Evolutionary conservation across 331 rosid genomes (phyloP), one percentile per base, ranked within the genome.

Genomic region (Pyrus hybrid): DNA sequence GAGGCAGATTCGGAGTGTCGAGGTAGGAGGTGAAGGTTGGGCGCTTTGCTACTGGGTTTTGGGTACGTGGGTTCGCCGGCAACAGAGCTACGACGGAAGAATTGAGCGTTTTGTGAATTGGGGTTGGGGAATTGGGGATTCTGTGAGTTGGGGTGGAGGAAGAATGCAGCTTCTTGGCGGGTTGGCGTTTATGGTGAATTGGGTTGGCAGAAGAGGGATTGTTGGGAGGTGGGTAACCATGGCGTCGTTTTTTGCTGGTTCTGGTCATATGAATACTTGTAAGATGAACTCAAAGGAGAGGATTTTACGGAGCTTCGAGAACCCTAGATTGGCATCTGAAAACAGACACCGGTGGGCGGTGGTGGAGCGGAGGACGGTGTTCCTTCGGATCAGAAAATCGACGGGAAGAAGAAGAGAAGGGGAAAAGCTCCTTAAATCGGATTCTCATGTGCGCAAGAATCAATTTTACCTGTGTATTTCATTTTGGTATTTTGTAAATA

Each of bases 11-110:
- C 0, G 79, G 88, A 79, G 37, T 49, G 28, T 85, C 86, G 4
- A 85, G 83, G 71, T 83, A 83, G 5, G 88, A 83, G 64, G 75
- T 29, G 28, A 85, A 85, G 49, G 77, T 25, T 7, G 79, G 81
- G 28, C 28, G 65, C 3, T 57, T 75, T 22, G 33, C 72, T 54
- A 3, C 29, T 45, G 26, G 70, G 71, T 25, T 8, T 25, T 43
- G 74, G 21, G 72, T 22, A 22, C 21, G 11, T 57, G 37, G 73
- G 73, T 62, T 23, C 28, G 72, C 23, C 45, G 32, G 67, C 33
- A 14, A 56, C 13, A 18, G 9, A 16, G 51, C 3, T 32, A 13
- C 28, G 30, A 21, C 33, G 3, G 22, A 65, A 22, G 18, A 65
- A 20, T 7, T 6, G 25, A 18, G 16, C 8, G 21, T 10, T 20